phyloP scores from a whole-genome alignment of 331 rosid genomes.

The Saraca asoca region DNA sequence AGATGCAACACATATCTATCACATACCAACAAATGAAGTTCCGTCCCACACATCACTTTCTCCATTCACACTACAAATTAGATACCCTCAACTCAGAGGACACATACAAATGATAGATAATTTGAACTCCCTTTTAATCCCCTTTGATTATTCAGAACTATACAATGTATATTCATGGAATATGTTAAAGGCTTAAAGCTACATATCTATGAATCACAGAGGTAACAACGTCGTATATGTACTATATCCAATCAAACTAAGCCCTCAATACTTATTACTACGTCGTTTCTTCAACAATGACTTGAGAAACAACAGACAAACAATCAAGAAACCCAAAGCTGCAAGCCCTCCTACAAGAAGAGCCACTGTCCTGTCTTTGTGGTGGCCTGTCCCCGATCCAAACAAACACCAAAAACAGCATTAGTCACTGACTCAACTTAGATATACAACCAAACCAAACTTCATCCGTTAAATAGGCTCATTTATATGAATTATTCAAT shows the following conservation, averaged over 20 bases:
- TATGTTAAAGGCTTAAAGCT: constrained; percentile 6
- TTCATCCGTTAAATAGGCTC: too few species aligned
- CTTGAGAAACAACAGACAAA: constrained; percentile 59
- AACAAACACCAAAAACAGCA: constrained; percentile 22
- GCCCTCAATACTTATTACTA: constrained; percentile 48
- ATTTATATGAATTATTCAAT: too few species aligned
- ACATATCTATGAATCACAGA: constrained; percentile 25
- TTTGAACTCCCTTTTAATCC: constrained; percentile 18
- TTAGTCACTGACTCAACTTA: constrained; percentile 2
- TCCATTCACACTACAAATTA: constrained; percentile 29
- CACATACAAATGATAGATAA: not conserved
- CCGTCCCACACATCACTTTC: constrained; percentile 8
- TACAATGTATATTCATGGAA: constrained; percentile 36
- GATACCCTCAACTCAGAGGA: not conserved
- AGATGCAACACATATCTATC: too few species aligned
- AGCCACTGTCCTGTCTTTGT: constrained; percentile 72
- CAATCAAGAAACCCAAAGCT: constrained; percentile 69
- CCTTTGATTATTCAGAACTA: constrained; percentile 14
- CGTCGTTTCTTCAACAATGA: constrained; percentile 56
- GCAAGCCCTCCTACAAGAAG: constrained; percentile 90
- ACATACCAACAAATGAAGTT: too few species aligned
- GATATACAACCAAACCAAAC: not conserved
- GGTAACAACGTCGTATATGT: not conserved
- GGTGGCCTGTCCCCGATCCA: constrained; percentile 44
- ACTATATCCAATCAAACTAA: constrained; percentile 22